Evolutionary conservation across 2,329 filamentous ascomycete species (phyloP).

Genomic region (Lecanicillium sp.): DNA sequence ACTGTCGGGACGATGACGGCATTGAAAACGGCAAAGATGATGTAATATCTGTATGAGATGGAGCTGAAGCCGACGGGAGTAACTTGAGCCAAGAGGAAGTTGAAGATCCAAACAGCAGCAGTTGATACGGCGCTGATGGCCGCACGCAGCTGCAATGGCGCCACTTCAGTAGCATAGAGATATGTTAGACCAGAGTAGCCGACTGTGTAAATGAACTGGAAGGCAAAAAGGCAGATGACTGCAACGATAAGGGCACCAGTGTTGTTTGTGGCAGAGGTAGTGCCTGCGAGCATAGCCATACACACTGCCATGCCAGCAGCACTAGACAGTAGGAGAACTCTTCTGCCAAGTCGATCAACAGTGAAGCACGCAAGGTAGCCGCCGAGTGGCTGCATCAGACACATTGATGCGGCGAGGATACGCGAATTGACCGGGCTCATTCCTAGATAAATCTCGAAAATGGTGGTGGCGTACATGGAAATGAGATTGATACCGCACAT

Average conservation of each 20-base stretch:
- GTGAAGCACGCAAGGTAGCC: slow-evolving; percentile 20
- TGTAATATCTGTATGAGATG: slow-evolving; percentile 39
- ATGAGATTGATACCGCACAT: slow-evolving; percentile 20
- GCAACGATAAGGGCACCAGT: slow-evolving; percentile 7
- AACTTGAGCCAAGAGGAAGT: slow-evolving; percentile 45
- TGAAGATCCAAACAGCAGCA: slow-evolving; percentile 10
- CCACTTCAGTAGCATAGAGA: slow-evolving; percentile 44
- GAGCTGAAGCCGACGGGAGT: slow-evolving; percentile 55
- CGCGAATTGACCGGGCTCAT: slow-evolving; percentile 15
- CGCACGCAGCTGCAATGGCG: slow-evolving; percentile 32
- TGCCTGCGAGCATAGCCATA: slow-evolving; percentile 8
- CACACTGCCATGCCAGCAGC: slow-evolving; percentile 6
- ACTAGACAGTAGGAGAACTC: slow-evolving; percentile 8
- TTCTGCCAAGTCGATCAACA: slow-evolving; percentile 21
- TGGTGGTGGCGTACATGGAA: slow-evolving; percentile 21
- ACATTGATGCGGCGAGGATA: slow-evolving; percentile 17
- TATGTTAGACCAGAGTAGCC: slow-evolving; percentile 54
- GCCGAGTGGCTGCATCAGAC: slow-evolving; percentile 24
- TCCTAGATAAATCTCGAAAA: slow-evolving; percentile 19
- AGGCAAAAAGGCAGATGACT: slow-evolving; percentile 49
- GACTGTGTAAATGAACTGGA: slow-evolving; percentile 58
- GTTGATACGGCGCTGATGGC: slow-evolving; percentile 45
- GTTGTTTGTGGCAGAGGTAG: slow-evolving; percentile 4
- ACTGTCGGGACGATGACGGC: slow-evolving; percentile 31
- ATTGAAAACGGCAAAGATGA: slow-evolving; percentile 34